Evolutionary conservation across 1,284 basidiomycete species (phyloP).

Genomic region (Cutaneotrichosporon dermatis): DNA sequence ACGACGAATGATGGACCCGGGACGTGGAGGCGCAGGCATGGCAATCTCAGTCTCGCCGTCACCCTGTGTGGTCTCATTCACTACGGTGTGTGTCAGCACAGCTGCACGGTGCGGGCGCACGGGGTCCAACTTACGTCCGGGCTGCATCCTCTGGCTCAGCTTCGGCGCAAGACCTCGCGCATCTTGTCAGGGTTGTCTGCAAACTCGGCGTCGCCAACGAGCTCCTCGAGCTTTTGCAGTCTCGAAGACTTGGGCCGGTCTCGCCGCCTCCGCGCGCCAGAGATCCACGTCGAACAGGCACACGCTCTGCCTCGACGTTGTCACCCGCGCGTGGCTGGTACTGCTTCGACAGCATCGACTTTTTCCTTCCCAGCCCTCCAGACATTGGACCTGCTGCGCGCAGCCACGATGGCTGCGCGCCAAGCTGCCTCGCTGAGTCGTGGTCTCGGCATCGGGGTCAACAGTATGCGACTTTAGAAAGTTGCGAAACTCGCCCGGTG

Average conservation of each 20-base stretch:
- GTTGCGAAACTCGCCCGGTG: conserved; percentile 88
- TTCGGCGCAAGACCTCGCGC: conserved; percentile 75
- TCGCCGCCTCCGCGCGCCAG: conserved; percentile 56
- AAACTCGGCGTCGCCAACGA: conserved; percentile 80
- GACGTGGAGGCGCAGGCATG: conserved; percentile 80
- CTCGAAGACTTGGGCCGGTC: conserved; percentile 79
- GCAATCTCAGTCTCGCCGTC: conserved; percentile 61
- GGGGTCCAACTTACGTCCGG: conserved; percentile 61
- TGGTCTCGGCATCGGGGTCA: conserved; percentile 49
- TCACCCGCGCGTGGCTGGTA: conserved; percentile 74
- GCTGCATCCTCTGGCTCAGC: conserved; percentile 81
- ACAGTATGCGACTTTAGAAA: conserved; percentile 88
- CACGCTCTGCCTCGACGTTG: conserved; percentile 63
- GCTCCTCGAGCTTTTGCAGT: conserved; percentile 86
- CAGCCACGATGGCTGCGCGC: conserved; percentile 34
- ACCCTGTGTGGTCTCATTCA: conserved; percentile 14
- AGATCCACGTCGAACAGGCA: conserved; percentile 61
- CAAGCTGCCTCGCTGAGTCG: conserved; percentile 27
- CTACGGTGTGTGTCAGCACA: conserved; percentile 10
- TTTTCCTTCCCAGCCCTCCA: conserved; percentile 64
- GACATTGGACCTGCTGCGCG: conserved; percentile 44
- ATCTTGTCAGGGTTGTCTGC: conserved; percentile 80
- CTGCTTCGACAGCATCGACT: conserved; percentile 84
- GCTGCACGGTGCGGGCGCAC: not conserved
- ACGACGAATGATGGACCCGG: conserved; percentile 79